Conservation (phyloP, 164 flowering plant species). For the Nymphaea colorata region DNA sequence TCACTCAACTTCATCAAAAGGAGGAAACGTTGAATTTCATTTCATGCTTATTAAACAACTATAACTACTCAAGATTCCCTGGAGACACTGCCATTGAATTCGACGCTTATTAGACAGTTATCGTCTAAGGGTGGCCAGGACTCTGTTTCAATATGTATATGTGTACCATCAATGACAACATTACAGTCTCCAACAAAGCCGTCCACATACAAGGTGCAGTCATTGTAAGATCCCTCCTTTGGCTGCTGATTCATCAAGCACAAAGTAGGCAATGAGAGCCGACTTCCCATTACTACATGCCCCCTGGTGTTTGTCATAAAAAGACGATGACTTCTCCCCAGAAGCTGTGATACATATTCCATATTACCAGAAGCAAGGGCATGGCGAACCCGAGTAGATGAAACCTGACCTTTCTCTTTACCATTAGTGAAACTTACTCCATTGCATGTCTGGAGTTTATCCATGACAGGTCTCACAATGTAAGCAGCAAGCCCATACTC, state of each 20-base stretch:
- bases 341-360: slow-evolving; percentile 71
- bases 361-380: slow-evolving; percentile 76
- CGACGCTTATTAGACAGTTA: neutral
- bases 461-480: slow-evolving; percentile 83
- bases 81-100: neutral
- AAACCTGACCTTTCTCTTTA: slow-evolving; percentile 85
- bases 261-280: slow-evolving; percentile 41
- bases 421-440: slow-evolving; percentile 9
- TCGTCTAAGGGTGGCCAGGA: neutral
- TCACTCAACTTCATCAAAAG: neutral
- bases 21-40: neutral
- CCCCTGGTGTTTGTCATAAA: slow-evolving; percentile 23
- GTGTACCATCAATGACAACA: slow-evolving; percentile 38
- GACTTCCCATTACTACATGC: slow-evolving; percentile 10
- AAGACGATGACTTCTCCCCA: slow-evolving; percentile 79
- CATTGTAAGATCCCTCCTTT: slow-evolving; percentile 57
- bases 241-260: slow-evolving; percentile 70
- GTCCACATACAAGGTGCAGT: slow-evolving; percentile 39
- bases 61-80: neutral
- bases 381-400: slow-evolving; percentile 87
- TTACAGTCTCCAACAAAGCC: slow-evolving; percentile 33
- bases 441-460: slow-evolving; percentile 31
- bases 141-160: slow-evolving; percentile 32
- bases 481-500: slow-evolving; percentile 64
- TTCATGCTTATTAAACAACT: neutral